phyloP scores from a whole-genome alignment of 345 rosid species.

The Anacardium occidentale region DNA sequence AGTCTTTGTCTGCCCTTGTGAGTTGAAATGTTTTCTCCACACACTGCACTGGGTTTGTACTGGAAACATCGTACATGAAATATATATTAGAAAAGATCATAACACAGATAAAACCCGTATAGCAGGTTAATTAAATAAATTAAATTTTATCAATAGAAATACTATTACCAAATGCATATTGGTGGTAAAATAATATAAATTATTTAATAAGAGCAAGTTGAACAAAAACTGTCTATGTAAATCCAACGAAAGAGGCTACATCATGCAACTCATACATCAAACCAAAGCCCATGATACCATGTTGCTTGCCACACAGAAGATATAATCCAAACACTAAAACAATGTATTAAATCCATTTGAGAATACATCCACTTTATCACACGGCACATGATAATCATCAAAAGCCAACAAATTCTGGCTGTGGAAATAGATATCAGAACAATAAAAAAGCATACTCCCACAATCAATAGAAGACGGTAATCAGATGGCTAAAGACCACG shows the following conservation, averaged over 20 bases:
- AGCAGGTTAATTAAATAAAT: too few species aligned
- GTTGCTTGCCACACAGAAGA: background rate
- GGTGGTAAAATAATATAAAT: background rate
- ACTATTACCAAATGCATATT: too few species aligned
- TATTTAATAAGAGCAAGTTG: background rate
- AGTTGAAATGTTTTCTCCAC: constrained; percentile 73
- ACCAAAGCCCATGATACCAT: background rate
- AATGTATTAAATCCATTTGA: background rate
- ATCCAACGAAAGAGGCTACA: background rate
- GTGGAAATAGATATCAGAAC: too few species aligned
- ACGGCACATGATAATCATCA: too few species aligned
- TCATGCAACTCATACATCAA: background rate
- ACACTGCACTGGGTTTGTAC: constrained; percentile 67
- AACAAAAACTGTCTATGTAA: background rate
- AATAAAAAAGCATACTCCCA: too few species aligned
- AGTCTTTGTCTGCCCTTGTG: constrained; percentile 68
- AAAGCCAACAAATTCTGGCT: too few species aligned
- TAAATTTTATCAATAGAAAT: too few species aligned
- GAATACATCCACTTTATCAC: background rate
- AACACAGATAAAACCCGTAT: too few species aligned
- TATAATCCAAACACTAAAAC: background rate
- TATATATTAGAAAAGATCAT: constrained; percentile 23
- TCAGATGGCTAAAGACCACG: too few species aligned
- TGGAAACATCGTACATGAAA: constrained; percentile 35
- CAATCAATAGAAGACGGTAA: too few species aligned